A percentile compares a stretch with the other conserved stretches of the same genome.
Evolutionary conservation across 2,329 filamentous ascomycete genomes (phyloP).

Genomic region (Chaetomiaceae sp.): DNA sequence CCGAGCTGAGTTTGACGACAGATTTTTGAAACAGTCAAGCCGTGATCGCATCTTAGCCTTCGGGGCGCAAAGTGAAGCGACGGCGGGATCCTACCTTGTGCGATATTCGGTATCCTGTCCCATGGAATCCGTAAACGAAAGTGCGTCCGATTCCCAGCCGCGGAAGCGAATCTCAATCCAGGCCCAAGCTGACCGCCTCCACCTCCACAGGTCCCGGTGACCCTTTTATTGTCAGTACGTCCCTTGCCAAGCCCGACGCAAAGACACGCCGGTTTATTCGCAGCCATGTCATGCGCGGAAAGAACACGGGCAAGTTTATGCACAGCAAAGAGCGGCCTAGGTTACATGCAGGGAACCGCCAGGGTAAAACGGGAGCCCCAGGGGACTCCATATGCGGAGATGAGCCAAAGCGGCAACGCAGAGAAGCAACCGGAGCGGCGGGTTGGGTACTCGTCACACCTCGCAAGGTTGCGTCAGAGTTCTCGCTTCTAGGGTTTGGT

Average conservation of each 20-base stretch:
- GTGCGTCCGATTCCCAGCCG: background rate
- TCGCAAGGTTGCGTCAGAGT: background rate
- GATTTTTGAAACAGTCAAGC: no score
- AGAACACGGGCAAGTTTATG: slow-evolving; percentile 24
- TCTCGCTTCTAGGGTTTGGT: background rate
- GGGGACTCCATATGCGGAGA: no score
- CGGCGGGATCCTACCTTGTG: no score
- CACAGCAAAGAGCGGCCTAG: background rate
- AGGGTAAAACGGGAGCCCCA: no score
- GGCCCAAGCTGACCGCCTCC: background rate
- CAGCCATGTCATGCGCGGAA: slow-evolving; percentile 31
- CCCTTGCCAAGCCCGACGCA: slow-evolving; percentile 19
- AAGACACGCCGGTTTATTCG: slow-evolving; percentile 27
- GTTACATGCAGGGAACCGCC: background rate
- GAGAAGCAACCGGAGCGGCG: background rate
- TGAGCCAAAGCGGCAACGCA: background rate
- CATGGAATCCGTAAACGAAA: background rate
- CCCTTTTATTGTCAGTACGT: slow-evolving; percentile 10
- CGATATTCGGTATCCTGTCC: background rate
- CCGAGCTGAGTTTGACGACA: no score
- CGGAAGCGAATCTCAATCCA: no score
- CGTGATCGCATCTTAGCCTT: no score
- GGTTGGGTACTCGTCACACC: background rate
- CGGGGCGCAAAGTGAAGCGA: no score
- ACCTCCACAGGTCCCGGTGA: background rate